Evolutionary conservation across 805 yeast species (phyloP).

Genomic region (Priceomyces medius): DNA sequence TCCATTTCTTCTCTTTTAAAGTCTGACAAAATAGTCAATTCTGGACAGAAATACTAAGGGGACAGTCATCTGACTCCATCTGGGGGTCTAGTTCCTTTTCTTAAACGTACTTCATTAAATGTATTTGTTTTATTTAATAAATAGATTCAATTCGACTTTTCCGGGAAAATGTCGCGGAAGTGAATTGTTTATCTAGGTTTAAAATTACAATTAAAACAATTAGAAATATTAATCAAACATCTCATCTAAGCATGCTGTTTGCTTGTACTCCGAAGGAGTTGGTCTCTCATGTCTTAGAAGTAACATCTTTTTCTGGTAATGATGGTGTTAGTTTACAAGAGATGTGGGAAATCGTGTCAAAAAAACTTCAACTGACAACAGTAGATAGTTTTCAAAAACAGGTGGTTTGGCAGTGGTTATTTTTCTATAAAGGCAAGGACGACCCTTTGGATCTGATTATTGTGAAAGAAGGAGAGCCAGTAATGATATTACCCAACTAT

Average conservation of each 20-base stretch:
- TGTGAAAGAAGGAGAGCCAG: constrained; percentile 11
- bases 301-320: constrained; percentile 33
- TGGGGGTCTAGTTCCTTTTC: no score
- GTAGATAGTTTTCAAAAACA: constrained; percentile 38
- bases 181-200: not conserved
- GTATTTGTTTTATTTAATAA: no score
- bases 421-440: constrained; percentile 18
- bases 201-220: not conserved
- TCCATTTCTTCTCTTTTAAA: constrained; percentile 64
- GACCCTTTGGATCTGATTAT: constrained; percentile 15
- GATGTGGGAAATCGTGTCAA: constrained; percentile 25
- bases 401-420: constrained; percentile 41
- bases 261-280: constrained; percentile 27
- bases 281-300: constrained; percentile 22
- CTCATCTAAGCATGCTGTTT: constrained; percentile 13
- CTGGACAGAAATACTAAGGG: constrained; percentile 48
- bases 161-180: not conserved
- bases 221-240: not conserved
- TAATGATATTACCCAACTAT: constrained; percentile 19
- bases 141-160: no score
- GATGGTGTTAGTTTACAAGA: constrained; percentile 26
- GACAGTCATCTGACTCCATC: constrained; percentile 44
- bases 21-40: constrained; percentile 56
- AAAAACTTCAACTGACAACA: constrained; percentile 16
- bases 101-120: no score